These are phyloP conservation scores for Aspergillus heteromorphus DNA, from an alignment of 495 filamentous ascomycete species.

Conservation along the genomic window DNA sequence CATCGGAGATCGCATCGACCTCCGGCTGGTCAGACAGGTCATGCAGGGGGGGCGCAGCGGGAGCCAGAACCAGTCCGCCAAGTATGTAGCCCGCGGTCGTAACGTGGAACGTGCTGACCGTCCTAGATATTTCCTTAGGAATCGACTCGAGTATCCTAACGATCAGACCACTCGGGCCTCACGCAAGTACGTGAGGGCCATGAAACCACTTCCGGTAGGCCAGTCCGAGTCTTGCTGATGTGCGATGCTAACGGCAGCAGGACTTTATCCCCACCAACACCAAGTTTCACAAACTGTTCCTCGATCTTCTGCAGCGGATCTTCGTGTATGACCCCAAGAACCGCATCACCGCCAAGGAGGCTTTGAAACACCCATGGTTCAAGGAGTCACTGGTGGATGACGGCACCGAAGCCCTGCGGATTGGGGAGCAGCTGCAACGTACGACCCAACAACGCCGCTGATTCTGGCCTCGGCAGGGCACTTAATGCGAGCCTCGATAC, in stretches of 20 bases:
- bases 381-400: conserved; percentile 80
- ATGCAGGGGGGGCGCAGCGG: conserved; percentile 56
- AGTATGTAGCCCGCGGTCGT: conserved; percentile 52
- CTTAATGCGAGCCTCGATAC: neutral
- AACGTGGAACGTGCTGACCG: conserved; percentile 8
- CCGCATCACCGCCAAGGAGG: conserved; percentile 87
- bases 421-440: conserved; percentile 41
- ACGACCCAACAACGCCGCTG: conserved; percentile 20
- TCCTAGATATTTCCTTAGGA: conserved; percentile 75
- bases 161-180: conserved; percentile 82
- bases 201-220: conserved; percentile 82
- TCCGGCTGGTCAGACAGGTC: conserved; percentile 69
- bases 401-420: conserved; percentile 85
- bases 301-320: conserved; percentile 82
- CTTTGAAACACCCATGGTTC: conserved; percentile 92
- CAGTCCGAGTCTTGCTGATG: neutral
- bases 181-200: conserved; percentile 86
- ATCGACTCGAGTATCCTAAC: conserved; percentile 83
- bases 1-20: conserved; percentile 68
- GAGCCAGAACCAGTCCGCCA: conserved; percentile 68
- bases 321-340: conserved; percentile 92
- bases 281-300: conserved; percentile 75
- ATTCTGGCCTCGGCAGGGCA: neutral
- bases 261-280: conserved; percentile 81
- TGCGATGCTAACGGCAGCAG: conserved; percentile 36